Base-by-base conservation (phyloP, 371 early-diverging fungal species). In the Syncephalis plumigaleata region DNA sequence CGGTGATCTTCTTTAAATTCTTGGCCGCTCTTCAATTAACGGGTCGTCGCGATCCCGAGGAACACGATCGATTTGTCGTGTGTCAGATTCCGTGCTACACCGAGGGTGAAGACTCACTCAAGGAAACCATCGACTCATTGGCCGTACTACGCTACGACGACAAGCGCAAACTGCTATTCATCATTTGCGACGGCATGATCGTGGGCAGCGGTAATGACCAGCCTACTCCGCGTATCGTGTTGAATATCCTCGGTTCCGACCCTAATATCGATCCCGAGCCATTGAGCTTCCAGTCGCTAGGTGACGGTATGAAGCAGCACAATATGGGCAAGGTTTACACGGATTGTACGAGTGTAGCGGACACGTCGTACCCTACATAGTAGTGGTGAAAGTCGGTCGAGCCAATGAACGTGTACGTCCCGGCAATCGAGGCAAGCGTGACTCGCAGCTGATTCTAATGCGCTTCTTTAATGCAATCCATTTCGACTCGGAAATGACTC, bases 391-490 rank as follows among this genome's bases (percentile, higher is more conserved):
- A 73, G 78, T 77, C 39, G 98, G 98, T 46, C 75, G 72, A 26
- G 76, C 82, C 1, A 70, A 70, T 20, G 87, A 87, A 58, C 71
- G 75, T 47, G 68, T 70, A 44, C 85, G 81, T 58, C 80, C 91
- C 9, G 97, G 95, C n/a, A 99, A 99, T 62, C 72, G 99, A 39
- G 99, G 99, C 56, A 99, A 99, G 73, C 86, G 99, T 57, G 99
- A 99, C 70, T 91, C 95, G 23, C 99, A 99, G 71, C 81, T 99
- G 64, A 79, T 99, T 47, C 78, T 90, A 56, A 98, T 99, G 99
- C 74, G 84, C 45, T 99, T 98, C 74, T 80, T 98, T 60, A 86
- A 87, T 66, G 87, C 90, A 63, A 87, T 99, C 8, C 91, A 96
- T 61, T 93, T 89, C 65, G 84, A 91, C 54, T 57, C 67, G 31